These are phyloP conservation scores for Globisporangium acanthophoron DNA, from an alignment of 352 stramenopile genomes.

Conservation along the genomic window DNA sequence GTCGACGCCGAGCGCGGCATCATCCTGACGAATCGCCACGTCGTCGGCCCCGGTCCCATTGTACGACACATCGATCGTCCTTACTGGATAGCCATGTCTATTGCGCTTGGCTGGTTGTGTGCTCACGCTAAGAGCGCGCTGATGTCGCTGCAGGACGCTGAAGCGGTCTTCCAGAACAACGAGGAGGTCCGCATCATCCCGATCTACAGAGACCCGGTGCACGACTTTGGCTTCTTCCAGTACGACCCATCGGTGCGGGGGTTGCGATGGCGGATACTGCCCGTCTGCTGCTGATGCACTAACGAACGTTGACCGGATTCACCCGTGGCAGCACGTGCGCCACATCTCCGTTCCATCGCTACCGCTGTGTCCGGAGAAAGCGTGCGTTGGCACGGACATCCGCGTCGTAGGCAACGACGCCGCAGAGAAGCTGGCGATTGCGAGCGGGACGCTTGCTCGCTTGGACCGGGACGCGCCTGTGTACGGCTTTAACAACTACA, in stretches of 20 bases:
- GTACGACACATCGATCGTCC: constrained; percentile 25
- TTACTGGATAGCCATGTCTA: background rate
- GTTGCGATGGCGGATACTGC: background rate
- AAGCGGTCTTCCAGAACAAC: constrained; percentile 93
- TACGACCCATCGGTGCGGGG: constrained; percentile 72
- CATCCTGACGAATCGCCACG: constrained; percentile 92
- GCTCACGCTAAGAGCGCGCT: constrained; percentile 1
- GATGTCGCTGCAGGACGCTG: constrained; percentile 48
- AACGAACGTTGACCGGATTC: background rate
- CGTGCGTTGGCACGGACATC: constrained; percentile 89
- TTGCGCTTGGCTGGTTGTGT: background rate
- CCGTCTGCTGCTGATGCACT: background rate
- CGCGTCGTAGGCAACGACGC: constrained; percentile 91
- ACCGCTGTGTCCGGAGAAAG: constrained; percentile 73
- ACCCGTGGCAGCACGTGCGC: constrained; percentile 61
- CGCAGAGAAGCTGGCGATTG: constrained; percentile 90
- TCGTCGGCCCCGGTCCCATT: constrained; percentile 82
- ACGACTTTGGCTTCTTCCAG: constrained; percentile 92
- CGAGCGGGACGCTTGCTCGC: constrained; percentile 87
- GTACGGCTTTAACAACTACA: constrained; percentile 90
- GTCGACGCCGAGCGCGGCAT: constrained; percentile 89
- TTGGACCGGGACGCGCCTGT: constrained; percentile 87
- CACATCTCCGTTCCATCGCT: constrained; percentile 80
- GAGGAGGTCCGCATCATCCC: constrained; percentile 90
- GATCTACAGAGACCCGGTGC: constrained; percentile 90